Base-by-base conservation (phyloP, 352 stramenopile genomes). In the Phytophthora gonapodyides region DNA sequence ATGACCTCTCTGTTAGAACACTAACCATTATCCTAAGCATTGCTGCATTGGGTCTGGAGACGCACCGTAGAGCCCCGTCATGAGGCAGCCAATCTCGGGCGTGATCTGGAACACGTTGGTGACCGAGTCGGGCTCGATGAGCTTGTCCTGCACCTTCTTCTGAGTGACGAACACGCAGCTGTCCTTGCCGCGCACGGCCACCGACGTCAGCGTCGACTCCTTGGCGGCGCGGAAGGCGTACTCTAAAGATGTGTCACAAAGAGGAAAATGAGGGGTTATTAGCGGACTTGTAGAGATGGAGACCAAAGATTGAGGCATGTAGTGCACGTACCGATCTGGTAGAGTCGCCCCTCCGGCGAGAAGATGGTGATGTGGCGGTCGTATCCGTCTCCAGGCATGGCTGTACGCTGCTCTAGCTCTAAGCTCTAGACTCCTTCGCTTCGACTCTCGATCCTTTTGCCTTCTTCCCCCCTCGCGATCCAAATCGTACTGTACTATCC, bases 141-240 rank as follows among this genome's bases (percentile, higher is more conserved):
- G 71, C 70, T 96, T 96, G 69, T 98, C 93, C 88, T 96, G 91
- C 33, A 99, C 97, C 77, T 99, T 99, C 76, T 99, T 99, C 78
- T 99, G 97, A 0, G 98, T 99, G 34, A 99, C 97, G 36, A 99
- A 93, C 15, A 97, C 96, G 21, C 73, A 83, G 60, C 86, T 96
- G 64, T 99, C 93, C 61, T 88, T 91, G 21, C 97, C 97, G 30
- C 97, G 87, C 27, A 99, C 88, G 21, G 96, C 97, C 16, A 99
- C 93, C 0, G 96, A 98, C 40, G 98, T 99, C 30, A 99, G 77
- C 21, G 94, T 97, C 57, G 80, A 88, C 57, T 90, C 85, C 59
- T 96, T 93, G 12, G 96, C 96, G n/a, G 94, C 95, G 58, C 99
- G 98, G 80, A 99, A 99, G 45, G 97, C 97, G 83, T 99, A 99